phyloP scores from a whole-genome alignment of 257 asterid species.

The Rhazya stricta region DNA sequence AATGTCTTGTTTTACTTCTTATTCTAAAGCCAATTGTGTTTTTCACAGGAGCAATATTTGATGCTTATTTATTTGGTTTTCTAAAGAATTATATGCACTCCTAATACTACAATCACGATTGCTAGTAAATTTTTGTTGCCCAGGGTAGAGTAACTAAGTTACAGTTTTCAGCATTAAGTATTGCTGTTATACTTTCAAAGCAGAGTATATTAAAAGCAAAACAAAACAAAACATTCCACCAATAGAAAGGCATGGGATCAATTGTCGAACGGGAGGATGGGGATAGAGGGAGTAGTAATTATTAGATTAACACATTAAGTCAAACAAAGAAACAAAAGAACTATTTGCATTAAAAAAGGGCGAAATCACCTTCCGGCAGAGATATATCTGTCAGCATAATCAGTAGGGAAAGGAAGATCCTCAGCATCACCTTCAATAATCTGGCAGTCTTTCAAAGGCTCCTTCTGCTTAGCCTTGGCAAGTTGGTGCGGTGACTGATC shows the following conservation, averaged over 20 bases:
- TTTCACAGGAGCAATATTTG: background rate
- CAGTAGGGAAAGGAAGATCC: constrained; percentile 87
- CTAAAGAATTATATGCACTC: background rate
- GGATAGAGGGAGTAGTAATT: background rate
- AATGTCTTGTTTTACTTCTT: background rate
- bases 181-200: background rate
- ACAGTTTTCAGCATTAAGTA: background rate
- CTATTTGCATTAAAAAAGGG: background rate
- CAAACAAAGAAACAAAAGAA: background rate
- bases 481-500: constrained; percentile 98
- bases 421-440: constrained; percentile 95
- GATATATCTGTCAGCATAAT: constrained; percentile 71
- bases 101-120: background rate
- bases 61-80: background rate
- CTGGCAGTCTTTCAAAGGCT: constrained; percentile 77
- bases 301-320: background rate
- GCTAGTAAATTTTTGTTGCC: no score
- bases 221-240: background rate
- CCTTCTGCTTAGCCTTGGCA: constrained; percentile 83
- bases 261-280: background rate
- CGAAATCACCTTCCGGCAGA: constrained; percentile 83
- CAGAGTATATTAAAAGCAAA: background rate
- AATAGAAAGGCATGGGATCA: background rate
- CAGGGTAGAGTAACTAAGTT: background rate
- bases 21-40: background rate